Evolutionary conservation across 768 basidiomycete species (phyloP), one percentile per base, ranked within the genome.

Genomic region (Fistulinella prunicolor): DNA sequence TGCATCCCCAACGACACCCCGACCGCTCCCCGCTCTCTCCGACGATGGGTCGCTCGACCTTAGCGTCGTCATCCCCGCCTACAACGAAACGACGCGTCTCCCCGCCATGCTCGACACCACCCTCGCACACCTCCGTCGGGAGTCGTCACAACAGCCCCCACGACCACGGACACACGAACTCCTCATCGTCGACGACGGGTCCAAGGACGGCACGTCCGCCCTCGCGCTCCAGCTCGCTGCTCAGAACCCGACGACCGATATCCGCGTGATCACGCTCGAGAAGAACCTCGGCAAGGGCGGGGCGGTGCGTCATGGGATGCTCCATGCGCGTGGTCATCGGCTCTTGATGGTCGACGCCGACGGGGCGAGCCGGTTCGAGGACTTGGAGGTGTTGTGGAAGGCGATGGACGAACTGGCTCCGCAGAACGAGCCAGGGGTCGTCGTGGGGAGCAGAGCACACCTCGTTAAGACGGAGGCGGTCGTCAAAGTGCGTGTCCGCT

Each of bases 291-390:
- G 94, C 1, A 98, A 98, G 63, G 94, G 94, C 17, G 94, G 93
- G 3, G 90, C 93, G 0, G 93, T 96, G 20, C 75, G 87, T 28
- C 94, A 96, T 68, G 94, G 94, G 29, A 89, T 94, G 81, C 65
- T 94, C 54, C 83, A 86, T 59, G 78, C 82, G 8, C 77, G 89
- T 4, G 94, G 94, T 7, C 69, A 75, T 55, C 72, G 89, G 9
- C 71, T 96, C 38, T 70, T 98, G 44, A 93, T 96, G 81, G 94
- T 86, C 36, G 94, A 98, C 60, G 94, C 94, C 8, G 94, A 98
- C 57, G 94, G 89, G 4, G 94, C 94, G 28, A 94, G 91, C 51
- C 76, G 83, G 39, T 94, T 98, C 59, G 75, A 80, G 38, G 94
- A 96, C 61, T 64, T 97, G 17, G 87, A 90, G 55, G 60, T 72